phyloP scores from a whole-genome alignment of 1,284 basidiomycete species.

The Cryptococcus deneoformans region DNA sequence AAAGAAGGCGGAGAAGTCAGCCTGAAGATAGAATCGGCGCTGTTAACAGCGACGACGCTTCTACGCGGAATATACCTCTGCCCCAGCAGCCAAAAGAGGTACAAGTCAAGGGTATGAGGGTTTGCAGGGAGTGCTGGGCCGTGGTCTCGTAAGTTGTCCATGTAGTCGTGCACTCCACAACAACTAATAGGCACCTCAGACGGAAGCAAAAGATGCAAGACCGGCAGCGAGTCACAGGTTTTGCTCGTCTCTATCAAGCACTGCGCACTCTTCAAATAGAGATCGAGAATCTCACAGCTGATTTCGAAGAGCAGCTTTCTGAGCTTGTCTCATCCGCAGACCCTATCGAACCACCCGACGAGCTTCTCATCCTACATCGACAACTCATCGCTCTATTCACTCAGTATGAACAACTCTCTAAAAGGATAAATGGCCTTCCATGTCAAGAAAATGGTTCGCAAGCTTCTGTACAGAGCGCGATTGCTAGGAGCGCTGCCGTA shows the following conservation, averaged over 20 bases:
- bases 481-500: slow-evolving; percentile 69
- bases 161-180: background rate
- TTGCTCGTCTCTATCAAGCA: slow-evolving; percentile 67
- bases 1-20: slow-evolving; percentile 15
- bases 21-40: background rate
- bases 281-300: slow-evolving; percentile 64
- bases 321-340: slow-evolving; percentile 53
- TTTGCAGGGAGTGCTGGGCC: slow-evolving; percentile 76
- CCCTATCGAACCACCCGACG: slow-evolving; percentile 46
- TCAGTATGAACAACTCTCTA: slow-evolving; percentile 83
- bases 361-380: slow-evolving; percentile 70
- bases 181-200: slow-evolving; percentile 48
- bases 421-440: slow-evolving; percentile 73
- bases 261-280: slow-evolving; percentile 75
- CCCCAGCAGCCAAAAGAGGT: slow-evolving; percentile 59
- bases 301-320: slow-evolving; percentile 66
- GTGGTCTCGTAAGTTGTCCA: slow-evolving; percentile 63
- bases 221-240: slow-evolving; percentile 60
- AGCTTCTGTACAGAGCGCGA: slow-evolving; percentile 76
- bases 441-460: slow-evolving; percentile 67
- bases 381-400: slow-evolving; percentile 76
- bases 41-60: background rate
- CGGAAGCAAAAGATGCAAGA: slow-evolving; percentile 77
- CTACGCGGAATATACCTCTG: slow-evolving; percentile 21
- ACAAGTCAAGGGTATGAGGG: slow-evolving; percentile 75